Evolutionary conservation across 352 stramenopile genomes (phyloP), one percentile per base, ranked within the genome.

Genomic region (Elongisporangium prolatum): DNA sequence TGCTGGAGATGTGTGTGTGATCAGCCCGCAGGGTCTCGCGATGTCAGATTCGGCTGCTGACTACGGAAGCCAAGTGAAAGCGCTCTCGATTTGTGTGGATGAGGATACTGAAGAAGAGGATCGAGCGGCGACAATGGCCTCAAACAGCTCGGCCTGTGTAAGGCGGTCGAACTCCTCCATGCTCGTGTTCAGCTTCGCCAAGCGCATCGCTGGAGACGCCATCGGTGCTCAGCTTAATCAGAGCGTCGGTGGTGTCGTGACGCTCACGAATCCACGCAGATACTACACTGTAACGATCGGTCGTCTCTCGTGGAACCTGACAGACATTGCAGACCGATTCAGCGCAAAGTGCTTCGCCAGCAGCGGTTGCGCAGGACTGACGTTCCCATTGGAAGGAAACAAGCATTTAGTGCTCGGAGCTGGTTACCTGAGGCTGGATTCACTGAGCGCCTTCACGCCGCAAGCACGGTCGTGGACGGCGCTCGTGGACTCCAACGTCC

Each of bases 121-220:
- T 44, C 68, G 65, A 10, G 44, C 44, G 18, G 59, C 66, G 2
- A 84, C 69, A 1, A 58, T 82, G 63, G 67, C 72, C 13, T 63
- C 54, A 17, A 44, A 69, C 16, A 54, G 55, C 0, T 64, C 14
- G 9, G 57, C 52, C 5, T 86, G 75, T 50, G 48, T 61, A 2
- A 34, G 53, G 18, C 64, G 52, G 2, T 80, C 75, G 4, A 64
- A 61, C 14, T 60, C 34, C 21, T 80, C 75, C 16, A 63, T 77
- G 59, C 59, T 86, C n/a, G 71, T 83, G 1, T 55, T 84, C n/a
- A 86, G 73, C 61, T 81, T 86, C 64, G 72, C 75, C 0, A 83
- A 79, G 54, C 71, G 73, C 5, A 73, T 85, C 21, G 47, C 69
- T 3, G 75, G 75, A 11, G 72, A 79, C 21, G 66, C 64, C 21